Evolutionary conservation across 176 grass and related monocot species (phyloP).

Genomic region (Aegilops tauschii): DNA sequence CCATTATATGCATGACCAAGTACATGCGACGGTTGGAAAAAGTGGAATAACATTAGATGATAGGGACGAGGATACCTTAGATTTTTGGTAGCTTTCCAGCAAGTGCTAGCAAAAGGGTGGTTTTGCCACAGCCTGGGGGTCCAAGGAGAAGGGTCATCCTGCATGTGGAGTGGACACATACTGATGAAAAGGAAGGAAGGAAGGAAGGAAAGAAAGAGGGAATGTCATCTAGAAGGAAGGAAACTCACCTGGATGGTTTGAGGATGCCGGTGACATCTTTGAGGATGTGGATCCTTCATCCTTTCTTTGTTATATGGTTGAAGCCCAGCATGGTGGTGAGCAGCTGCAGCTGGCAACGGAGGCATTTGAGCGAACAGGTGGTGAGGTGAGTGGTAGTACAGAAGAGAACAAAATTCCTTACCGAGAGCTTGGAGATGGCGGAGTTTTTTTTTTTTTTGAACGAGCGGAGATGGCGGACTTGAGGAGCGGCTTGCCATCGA

Average conservation of each 20-base stretch:
- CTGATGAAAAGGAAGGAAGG: not conserved
- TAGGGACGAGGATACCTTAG: slow-evolving; percentile 34
- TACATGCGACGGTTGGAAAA: no score
- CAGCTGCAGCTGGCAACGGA: not conserved
- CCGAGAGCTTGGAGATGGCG: slow-evolving; percentile 18
- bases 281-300: not conserved
- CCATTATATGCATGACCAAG: no score
- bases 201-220: no score
- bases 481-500: slow-evolving; percentile 54
- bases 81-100: slow-evolving; percentile 59
- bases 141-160: slow-evolving; percentile 56
- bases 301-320: slow-evolving; percentile 28
- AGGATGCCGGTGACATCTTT: slow-evolving; percentile 1
- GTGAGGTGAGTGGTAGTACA: not conserved
- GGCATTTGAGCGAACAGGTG: not conserved
- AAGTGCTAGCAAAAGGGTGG: slow-evolving; percentile 65
- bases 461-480: slow-evolving; percentile 30
- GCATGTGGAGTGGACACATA: not conserved
- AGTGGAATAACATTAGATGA: no score
- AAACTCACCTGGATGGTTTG: slow-evolving; percentile 33
- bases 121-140: slow-evolving; percentile 51
- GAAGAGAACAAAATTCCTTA: not conserved
- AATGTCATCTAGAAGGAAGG: not conserved
- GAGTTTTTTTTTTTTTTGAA: not conserved
- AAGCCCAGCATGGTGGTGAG: slow-evolving; percentile 21